Conservation (phyloP, 2,329 filamentous ascomycete genomes). For the Hymenoscyphus repandus region DNA sequence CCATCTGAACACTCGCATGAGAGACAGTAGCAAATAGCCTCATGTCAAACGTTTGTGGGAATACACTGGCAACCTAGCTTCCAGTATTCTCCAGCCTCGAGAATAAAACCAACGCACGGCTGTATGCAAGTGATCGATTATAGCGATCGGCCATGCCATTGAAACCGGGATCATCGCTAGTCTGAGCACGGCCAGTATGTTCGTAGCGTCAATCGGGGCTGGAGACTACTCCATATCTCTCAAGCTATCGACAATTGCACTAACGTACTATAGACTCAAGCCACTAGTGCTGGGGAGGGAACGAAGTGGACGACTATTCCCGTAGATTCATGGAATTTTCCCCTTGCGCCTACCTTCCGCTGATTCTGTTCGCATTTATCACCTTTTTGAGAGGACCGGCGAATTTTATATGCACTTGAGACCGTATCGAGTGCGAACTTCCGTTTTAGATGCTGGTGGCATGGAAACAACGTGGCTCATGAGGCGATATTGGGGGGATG, state of each 20-base stretch:
- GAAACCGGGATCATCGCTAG: background rate
- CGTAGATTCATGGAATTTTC: no score
- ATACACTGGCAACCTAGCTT: no score
- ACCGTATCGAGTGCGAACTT: background rate
- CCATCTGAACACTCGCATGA: background rate
- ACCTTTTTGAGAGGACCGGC: background rate
- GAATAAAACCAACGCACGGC: constrained; percentile 21
- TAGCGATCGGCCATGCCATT: background rate
- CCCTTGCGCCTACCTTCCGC: no score
- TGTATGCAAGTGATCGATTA: constrained; percentile 27
- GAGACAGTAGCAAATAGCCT: constrained; percentile 5
- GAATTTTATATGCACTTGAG: background rate
- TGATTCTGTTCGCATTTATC: no score
- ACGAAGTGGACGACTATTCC: no score
- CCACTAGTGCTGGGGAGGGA: no score
- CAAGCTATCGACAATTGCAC: no score
- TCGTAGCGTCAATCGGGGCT: background rate
- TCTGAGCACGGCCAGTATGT: background rate
- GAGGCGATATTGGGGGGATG: background rate
- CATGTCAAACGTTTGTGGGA: constrained; percentile 7
- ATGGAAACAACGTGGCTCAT: constrained; percentile 3
- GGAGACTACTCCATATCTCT: no score
- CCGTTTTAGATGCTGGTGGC: background rate
- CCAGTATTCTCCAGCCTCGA: no score
- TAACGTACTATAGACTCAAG: no score